Conservation (phyloP, 306 rosid species). For the Purshia tridentata region DNA sequence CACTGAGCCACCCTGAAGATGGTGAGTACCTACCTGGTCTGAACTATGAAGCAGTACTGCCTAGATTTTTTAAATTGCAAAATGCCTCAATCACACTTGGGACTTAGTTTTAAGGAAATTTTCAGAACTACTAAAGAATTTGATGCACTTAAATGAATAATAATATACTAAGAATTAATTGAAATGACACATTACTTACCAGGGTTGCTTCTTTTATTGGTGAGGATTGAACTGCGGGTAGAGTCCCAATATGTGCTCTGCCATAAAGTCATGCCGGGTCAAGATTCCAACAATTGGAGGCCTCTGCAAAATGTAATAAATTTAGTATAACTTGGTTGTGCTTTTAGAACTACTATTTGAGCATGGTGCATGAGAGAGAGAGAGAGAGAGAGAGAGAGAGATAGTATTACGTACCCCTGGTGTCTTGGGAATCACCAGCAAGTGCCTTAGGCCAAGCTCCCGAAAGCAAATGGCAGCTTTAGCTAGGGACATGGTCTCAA, state of each 20-base stretch:
- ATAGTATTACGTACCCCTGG: constrained; percentile 48
- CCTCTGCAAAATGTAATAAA: constrained; percentile 51
- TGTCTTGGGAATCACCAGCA: constrained; percentile 64
- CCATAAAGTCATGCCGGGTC: constrained; percentile 90
- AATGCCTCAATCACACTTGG: too few species aligned
- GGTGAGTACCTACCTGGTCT: background rate
- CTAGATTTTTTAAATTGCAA: too few species aligned
- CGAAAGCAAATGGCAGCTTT: constrained; percentile 73
- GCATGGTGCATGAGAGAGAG: background rate
- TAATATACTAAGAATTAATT: background rate
- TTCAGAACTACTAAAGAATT: background rate
- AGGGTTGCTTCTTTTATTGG: constrained; percentile 26
- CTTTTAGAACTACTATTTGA: too few species aligned
- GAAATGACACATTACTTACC: background rate
- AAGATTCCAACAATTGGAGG: constrained; percentile 84
- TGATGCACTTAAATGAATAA: background rate
- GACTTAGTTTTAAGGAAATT: background rate
- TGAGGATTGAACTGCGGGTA: constrained; percentile 52
- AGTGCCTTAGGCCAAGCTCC: constrained; percentile 67
- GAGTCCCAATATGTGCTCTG: constrained; percentile 75
- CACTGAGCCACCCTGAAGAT: background rate
- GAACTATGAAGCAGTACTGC: background rate
- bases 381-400: constrained; percentile 5
- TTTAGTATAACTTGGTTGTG: background rate
- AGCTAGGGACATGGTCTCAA: constrained; percentile 70